Conservation (phyloP, 1,284 basidiomycete genomes). For the Pseudozyma tsukubaensis region DNA sequence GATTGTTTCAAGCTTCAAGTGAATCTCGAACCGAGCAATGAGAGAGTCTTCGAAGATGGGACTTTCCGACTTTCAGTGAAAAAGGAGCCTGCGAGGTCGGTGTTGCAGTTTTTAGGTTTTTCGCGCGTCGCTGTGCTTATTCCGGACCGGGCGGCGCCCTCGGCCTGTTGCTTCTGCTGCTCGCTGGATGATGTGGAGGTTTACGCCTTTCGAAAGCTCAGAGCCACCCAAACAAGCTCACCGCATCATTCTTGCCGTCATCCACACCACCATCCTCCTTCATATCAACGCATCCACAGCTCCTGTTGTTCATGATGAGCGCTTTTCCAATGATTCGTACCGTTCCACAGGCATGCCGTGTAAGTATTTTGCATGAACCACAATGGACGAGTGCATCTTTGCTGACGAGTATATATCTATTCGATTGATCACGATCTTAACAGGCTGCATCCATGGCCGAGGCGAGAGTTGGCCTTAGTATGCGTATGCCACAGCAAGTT, state of each 20-base stretch:
- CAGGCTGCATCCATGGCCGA: conserved; percentile 38
- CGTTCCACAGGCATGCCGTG: conserved; percentile 32
- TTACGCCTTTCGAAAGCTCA: background rate
- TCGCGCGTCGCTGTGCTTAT: background rate
- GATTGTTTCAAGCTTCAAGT: too few relatives aligned
- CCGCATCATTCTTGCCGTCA: background rate
- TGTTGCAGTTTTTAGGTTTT: background rate
- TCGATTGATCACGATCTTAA: background rate
- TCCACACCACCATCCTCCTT: background rate
- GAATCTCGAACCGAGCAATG: too few relatives aligned
- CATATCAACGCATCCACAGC: background rate
- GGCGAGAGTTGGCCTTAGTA: conserved; percentile 22
- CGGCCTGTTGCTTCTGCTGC: background rate
- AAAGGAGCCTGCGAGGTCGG: too few relatives aligned
- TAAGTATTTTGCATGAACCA: conserved; percentile 3
- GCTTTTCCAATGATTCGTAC: conserved; percentile 29
- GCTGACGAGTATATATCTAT: background rate
- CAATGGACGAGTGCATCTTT: too few relatives aligned
- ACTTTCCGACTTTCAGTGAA: too few relatives aligned
- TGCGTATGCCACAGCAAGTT: conserved; percentile 34
- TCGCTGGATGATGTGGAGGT: conserved; percentile 4
- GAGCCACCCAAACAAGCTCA: background rate
- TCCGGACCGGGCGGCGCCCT: background rate
- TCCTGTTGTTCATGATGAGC: conserved; percentile 18
- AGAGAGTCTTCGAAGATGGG: too few relatives aligned